phyloP scores from a whole-genome alignment of 2,329 filamentous ascomycete species.

The Eutypella sp. region DNA sequence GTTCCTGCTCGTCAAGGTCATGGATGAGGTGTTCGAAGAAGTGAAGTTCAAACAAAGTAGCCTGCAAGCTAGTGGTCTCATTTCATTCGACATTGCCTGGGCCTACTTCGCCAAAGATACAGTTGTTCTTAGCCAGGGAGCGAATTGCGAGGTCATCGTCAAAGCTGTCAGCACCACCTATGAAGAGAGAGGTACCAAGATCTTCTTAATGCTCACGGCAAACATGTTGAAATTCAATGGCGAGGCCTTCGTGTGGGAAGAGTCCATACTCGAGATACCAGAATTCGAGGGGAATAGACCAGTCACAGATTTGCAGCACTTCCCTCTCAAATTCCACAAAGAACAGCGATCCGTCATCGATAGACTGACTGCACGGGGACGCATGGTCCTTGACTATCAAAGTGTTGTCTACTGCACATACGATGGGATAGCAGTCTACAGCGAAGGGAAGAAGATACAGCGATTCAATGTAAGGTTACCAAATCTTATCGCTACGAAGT shows the following conservation, averaged over 20 bases:
- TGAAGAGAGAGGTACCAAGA: neutral
- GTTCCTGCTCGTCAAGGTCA: constrained; percentile 33
- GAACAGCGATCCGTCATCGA: constrained; percentile 12
- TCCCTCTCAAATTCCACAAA: neutral
- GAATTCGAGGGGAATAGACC: constrained; percentile 36
- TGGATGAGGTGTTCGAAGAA: constrained; percentile 40
- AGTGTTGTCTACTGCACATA: constrained; percentile 37
- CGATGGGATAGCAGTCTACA: constrained; percentile 33
- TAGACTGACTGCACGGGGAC: constrained; percentile 29
- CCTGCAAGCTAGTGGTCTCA: constrained; percentile 32
- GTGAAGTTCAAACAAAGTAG: constrained; percentile 30
- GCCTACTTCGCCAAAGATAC: constrained; percentile 37
- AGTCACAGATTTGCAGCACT: constrained; percentile 22
- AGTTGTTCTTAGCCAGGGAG: constrained; percentile 29
- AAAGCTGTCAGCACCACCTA: neutral
- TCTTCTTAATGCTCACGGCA: constrained; percentile 6
- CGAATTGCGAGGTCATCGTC: neutral
- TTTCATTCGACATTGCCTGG: constrained; percentile 39
- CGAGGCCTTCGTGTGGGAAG: constrained; percentile 36
- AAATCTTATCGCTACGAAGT: neutral
- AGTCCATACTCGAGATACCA: constrained; percentile 24
- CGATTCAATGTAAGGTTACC: neutral
- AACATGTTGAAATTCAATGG: constrained; percentile 36
- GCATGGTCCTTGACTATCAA: constrained; percentile 36
- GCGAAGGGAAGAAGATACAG: constrained; percentile 3